Conservation (phyloP, 163 green algal species). For the Coccomyxa subellipsoidea region DNA sequence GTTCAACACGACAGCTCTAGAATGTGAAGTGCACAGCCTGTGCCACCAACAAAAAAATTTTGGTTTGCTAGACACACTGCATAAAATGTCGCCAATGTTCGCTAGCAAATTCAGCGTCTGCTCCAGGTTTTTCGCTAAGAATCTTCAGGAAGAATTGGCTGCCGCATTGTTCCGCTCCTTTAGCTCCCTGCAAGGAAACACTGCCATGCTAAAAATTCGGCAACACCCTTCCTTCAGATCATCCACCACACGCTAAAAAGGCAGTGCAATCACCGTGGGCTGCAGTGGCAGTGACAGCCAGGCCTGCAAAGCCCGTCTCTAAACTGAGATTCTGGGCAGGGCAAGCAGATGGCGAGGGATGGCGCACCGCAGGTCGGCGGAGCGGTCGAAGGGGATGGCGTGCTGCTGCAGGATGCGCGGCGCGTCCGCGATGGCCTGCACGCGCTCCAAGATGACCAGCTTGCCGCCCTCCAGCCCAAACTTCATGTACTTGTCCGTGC, state of each 20-base stretch:
- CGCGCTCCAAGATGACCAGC: slow-evolving; percentile 21
- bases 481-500: slow-evolving; percentile 50
- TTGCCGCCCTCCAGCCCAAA: slow-evolving; percentile 57
- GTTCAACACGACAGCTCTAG: no score
- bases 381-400: slow-evolving; percentile 56
- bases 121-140: no score
- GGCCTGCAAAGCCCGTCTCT: neutral
- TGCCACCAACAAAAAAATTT: no score
- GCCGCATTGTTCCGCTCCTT: neutral
- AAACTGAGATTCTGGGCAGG: neutral
- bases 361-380: slow-evolving; percentile 20
- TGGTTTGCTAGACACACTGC: no score
- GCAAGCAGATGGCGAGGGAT: neutral
- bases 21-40: no score
- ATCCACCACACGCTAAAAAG: neutral
- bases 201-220: no score
- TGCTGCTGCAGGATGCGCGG: slow-evolving; percentile 52
- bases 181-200: neutral
- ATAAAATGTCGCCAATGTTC: no score
- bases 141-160: neutral
- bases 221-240: no score
- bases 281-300: no score
- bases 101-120: no score
- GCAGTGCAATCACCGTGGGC: no score
- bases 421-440: slow-evolving; percentile 27